A percentile compares a stretch with the other conserved stretches of the same genome.
phyloP scores from a whole-genome alignment of 192 early-diverging fungal genomes.

The Ambispora gerdemannii region DNA sequence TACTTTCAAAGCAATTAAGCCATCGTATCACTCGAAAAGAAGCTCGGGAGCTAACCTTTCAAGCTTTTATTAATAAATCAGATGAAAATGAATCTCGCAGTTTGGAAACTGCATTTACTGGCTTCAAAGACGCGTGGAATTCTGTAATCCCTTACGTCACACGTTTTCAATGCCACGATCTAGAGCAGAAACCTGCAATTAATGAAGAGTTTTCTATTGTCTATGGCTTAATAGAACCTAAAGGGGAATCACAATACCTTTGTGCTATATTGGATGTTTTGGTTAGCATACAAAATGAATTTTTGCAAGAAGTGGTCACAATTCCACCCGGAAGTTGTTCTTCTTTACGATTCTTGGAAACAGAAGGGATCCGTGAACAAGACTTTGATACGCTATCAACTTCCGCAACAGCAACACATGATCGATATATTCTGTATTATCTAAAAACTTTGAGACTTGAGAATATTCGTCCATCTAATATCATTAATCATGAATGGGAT shows the following conservation, averaged over 20 bases:
- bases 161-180: conserved; percentile 16
- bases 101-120: conserved; percentile 3
- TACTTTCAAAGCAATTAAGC: not conserved
- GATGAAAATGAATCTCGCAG: not conserved
- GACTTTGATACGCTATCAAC: not conserved
- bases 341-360: conserved; percentile 25
- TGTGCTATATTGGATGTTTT: conserved; percentile 19
- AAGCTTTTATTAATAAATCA: conserved; percentile 14
- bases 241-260: conserved; percentile 17
- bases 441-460: conserved; percentile 1
- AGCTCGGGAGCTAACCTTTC: conserved; percentile 16
- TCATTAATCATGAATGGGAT: conserved; percentile 17
- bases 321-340: conserved; percentile 14
- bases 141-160: not conserved
- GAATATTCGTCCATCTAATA: not conserved
- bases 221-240: conserved; percentile 24
- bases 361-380: not conserved
- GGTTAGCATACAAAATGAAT: conserved; percentile 30
- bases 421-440: not conserved
- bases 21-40: conserved; percentile 26
- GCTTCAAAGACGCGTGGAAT: conserved; percentile 28
- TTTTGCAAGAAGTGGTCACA: conserved; percentile 14
- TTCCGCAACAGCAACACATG: not conserved
- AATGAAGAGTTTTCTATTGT: not conserved
- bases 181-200: not conserved